Percentiles rank a stretch among this genome's conserved stretches.
Evolutionary conservation across 2,329 filamentous ascomycete species (phyloP).

Genomic region (Fusarium sororula): DNA sequence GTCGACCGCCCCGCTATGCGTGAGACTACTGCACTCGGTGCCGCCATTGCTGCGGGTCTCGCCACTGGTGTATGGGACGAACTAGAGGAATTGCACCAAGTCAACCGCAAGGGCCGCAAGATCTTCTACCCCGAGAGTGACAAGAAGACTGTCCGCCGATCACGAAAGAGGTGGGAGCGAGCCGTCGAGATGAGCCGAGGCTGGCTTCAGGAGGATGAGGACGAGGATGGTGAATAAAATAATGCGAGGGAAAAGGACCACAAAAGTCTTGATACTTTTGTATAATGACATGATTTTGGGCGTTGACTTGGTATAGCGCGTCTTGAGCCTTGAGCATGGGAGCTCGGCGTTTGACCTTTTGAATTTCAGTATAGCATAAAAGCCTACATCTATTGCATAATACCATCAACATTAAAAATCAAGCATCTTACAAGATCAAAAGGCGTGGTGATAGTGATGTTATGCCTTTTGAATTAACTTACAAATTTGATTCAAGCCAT

Average conservation of each 20-base stretch:
- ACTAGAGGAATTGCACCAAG: constrained; percentile 76
- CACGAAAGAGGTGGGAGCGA: constrained; percentile 63
- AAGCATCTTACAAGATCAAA: not conserved
- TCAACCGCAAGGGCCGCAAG: constrained; percentile 75
- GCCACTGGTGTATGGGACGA: constrained; percentile 81
- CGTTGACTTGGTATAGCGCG: constrained; percentile 25
- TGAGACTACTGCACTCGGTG: constrained; percentile 88
- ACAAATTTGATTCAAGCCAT: not conserved
- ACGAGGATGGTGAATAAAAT: constrained; percentile 34
- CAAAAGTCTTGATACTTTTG: not conserved
- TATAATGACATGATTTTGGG: constrained; percentile 18
- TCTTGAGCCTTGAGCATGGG: constrained; percentile 24
- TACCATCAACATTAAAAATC: constrained; percentile 6
- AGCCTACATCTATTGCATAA: constrained; percentile 21
- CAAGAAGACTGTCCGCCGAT: constrained; percentile 49
- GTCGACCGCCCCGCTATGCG: constrained; percentile 88
- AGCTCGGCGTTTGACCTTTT: constrained; percentile 26
- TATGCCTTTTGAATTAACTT: not conserved
- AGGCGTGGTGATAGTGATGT: not conserved
- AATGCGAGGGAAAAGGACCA: not conserved
- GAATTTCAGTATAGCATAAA: constrained; percentile 10
- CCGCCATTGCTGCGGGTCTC: constrained; percentile 89
- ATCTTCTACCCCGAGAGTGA: constrained; percentile 75
- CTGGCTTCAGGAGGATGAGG: constrained; percentile 55
- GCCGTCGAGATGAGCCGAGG: constrained; percentile 68